Percentiles rank a stretch among this genome's conserved stretches.
phyloP scores from a whole-genome alignment of 164 flowering plant species.

The Echeveria elegans region DNA sequence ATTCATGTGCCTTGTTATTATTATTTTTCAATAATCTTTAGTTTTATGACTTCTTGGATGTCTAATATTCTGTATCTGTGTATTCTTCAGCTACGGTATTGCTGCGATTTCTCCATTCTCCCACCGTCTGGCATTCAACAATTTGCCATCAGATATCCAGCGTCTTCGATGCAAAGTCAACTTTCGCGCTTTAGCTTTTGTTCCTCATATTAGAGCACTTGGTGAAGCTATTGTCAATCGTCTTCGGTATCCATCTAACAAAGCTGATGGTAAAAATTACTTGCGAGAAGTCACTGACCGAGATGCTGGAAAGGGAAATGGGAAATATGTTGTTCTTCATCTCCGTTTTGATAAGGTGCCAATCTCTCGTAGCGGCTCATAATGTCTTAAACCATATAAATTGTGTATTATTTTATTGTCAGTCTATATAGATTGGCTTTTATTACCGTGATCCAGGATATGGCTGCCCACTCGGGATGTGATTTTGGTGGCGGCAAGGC shows the following conservation, averaged over 20 bases:
- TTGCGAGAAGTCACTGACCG: background rate
- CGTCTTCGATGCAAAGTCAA: conserved; percentile 88
- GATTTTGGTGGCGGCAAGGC: conserved; percentile 99
- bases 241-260: conserved; percentile 37
- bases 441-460: conserved; percentile 44
- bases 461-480: conserved; percentile 99
- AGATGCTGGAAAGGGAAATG: background rate
- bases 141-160: conserved; percentile 73
- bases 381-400: background rate
- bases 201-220: conserved; percentile 69
- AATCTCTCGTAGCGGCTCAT: background rate
- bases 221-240: conserved; percentile 78
- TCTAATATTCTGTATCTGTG: background rate
- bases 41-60: background rate
- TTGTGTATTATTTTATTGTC: background rate
- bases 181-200: conserved; percentile 75
- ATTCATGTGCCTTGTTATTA: background rate
- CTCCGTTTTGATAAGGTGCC: background rate
- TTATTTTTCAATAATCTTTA: conserved; percentile 9
- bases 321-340: background rate
- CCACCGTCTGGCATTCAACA: conserved; percentile 88
- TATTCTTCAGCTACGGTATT: conserved; percentile 61
- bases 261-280: background rate
- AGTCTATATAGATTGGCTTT: background rate
- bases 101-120: conserved; percentile 98